Conservation (phyloP, 139 green algal genomes). For the Dunaliella sp. region DNA sequence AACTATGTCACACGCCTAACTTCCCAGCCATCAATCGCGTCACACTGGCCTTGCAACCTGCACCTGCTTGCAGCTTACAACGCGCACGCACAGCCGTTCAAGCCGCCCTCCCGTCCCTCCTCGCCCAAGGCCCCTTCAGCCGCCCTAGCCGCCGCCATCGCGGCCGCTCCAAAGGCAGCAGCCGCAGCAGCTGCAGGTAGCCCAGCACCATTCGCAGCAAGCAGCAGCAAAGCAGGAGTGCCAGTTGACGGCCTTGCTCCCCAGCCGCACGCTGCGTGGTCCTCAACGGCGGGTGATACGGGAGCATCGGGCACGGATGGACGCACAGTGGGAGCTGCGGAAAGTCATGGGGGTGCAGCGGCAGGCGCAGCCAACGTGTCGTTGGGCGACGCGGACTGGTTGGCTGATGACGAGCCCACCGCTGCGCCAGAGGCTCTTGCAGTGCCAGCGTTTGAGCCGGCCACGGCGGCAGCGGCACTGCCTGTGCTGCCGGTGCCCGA, state of each 20-base stretch:
- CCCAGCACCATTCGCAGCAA: no score
- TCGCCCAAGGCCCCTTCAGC: neutral
- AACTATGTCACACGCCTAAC: no score
- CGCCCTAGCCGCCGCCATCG: neutral
- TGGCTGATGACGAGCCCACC: neutral
- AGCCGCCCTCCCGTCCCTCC: neutral
- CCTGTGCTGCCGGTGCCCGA: neutral
- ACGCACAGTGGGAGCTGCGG: neutral
- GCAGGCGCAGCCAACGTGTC: neutral
- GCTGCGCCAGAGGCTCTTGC: no score
- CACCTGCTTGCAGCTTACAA: no score
- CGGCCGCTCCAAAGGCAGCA: neutral
- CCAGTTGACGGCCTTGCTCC: no score
- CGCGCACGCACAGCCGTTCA: neutral
- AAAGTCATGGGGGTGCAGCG: neutral
- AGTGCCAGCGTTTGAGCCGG: no score
- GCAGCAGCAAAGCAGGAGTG: no score
- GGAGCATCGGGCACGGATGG: no score
- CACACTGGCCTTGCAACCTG: no score
- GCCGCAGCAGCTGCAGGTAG: neutral
- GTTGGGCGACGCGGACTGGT: neutral
- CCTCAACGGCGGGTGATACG: no score
- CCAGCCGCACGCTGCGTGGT: no score
- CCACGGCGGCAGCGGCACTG: neutral
- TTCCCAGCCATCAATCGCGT: no score